phyloP scores from a whole-genome alignment of 2,329 filamentous ascomycete species.

The Fusarium mundagurra region DNA sequence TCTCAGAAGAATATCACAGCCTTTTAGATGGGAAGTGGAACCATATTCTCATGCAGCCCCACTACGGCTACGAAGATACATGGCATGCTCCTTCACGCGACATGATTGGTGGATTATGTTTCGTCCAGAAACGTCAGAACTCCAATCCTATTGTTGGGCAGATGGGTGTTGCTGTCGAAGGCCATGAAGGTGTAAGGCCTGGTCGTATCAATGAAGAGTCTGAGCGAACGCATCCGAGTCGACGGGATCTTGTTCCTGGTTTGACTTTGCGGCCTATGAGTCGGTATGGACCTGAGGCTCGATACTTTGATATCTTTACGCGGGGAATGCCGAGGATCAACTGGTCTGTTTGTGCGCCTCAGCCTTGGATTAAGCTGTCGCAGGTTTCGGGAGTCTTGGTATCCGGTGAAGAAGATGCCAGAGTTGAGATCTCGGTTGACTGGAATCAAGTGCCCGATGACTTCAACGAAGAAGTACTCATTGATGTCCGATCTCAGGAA shows the following conservation, averaged over 20 bases:
- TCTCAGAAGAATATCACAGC: conserved; percentile 61
- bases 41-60: conserved; percentile 61
- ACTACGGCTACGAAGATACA: conserved; percentile 62
- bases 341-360: conserved; percentile 60
- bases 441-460: conserved; percentile 53
- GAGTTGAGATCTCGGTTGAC: conserved; percentile 30
- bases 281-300: conserved; percentile 63
- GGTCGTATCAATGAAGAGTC: conserved; percentile 61
- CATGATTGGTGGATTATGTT: conserved; percentile 63
- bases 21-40: conserved; percentile 65
- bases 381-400: conserved; percentile 60
- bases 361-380: conserved; percentile 63
- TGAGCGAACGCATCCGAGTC: conserved; percentile 57
- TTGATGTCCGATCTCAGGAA: conserved; percentile 48
- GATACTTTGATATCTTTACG: conserved; percentile 73
- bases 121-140: conserved; percentile 60
- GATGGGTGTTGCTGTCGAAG: conserved; percentile 72
- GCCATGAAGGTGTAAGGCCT: conserved; percentile 66
- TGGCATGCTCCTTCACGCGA: conserved; percentile 66
- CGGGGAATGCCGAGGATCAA: conserved; percentile 63
- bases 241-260: conserved; percentile 63
- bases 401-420: conserved; percentile 41
- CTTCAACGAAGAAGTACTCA: conserved; percentile 37
- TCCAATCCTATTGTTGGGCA: conserved; percentile 66
- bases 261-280: conserved; percentile 66